Evolutionary conservation across 495 filamentous ascomycete species (phyloP), one percentile per base, ranked within the genome.

Genomic region (Aspergillus cavernicola): DNA sequence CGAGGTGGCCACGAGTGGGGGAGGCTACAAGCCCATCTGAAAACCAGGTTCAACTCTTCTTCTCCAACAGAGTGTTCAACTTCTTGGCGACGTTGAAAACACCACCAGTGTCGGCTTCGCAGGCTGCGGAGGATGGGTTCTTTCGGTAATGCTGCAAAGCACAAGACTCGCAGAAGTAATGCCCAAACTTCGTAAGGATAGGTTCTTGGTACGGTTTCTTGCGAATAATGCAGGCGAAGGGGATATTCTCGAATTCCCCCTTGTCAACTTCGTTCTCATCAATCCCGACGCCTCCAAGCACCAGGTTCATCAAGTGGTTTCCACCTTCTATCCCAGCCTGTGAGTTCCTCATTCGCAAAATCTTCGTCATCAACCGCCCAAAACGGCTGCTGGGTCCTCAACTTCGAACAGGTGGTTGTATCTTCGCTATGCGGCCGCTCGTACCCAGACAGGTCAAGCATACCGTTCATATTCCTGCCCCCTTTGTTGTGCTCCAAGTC

Each of bases 141-240:
- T 84, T 88, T 55, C 85, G 76, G 67, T 97, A 97, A 50, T 89
- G 68, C 60, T 87, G 78, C 57, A 98, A 70, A 31, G 92, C 93
- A 66, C 95, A 97, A 1, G 73, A 71, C 64, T 96, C 87, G 67
- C 93, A 98, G 57, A 97, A 98, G 61, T 97, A 97, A 66, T 97
- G 95, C 4, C 90, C 86, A 52, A 93, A 97, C 56, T 88, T 87
- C 28, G 93, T 98, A 11, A 92, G 73, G 16, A 97, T 84, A 2
- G 93, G 91, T 41, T 82, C 74, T 58, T 84, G 85, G 68, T 98
- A 98, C 8, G 84, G 69, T 36, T 82, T 82, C 62, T 83, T 83
- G 74, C 93, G 97, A 52, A 97, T 89, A 55, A 97, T 84, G 63
- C 93, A 98, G n/a, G 84, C 90, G 64, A 97, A 98, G 0, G 93